phyloP scores from a whole-genome alignment of 2,329 filamentous ascomycete species.

The Bretziella fagacearum region DNA sequence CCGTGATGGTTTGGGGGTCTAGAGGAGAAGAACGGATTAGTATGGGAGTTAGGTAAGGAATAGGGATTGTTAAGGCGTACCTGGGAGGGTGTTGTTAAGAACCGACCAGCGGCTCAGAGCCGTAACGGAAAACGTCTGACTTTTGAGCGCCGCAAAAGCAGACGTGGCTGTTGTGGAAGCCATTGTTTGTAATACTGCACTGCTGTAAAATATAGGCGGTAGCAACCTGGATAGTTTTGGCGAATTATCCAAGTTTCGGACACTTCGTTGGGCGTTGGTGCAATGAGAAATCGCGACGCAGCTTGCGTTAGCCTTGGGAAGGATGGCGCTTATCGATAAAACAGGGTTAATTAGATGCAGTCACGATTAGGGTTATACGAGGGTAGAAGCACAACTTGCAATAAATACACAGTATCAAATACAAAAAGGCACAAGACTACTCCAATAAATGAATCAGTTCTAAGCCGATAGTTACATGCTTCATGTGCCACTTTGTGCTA shows the following conservation, averaged over 20 bases:
- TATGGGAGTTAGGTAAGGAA: not conserved
- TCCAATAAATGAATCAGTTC: not conserved
- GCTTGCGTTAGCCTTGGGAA: no score
- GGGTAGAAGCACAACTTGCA: no score
- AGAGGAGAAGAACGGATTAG: slow-evolving; percentile 1
- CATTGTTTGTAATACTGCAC: not conserved
- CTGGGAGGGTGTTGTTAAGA: slow-evolving; percentile 9
- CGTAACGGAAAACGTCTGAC: slow-evolving; percentile 11
- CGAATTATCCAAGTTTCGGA: no score
- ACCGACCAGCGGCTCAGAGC: slow-evolving; percentile 13
- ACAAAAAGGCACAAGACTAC: not conserved
- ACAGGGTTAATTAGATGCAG: not conserved
- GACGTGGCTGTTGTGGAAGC: not conserved
- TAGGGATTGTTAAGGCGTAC: not conserved
- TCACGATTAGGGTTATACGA: not conserved
- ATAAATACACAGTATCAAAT: not conserved
- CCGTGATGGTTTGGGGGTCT: slow-evolving; percentile 52
- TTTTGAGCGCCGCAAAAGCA: slow-evolving; percentile 12
- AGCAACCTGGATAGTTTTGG: no score
- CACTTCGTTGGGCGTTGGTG: no score
- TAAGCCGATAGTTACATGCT: no score
- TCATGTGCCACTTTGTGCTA: not conserved
- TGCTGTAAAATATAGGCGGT: not conserved
- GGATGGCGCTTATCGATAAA: slow-evolving; percentile 3
- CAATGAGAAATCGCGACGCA: no score